Base-by-base conservation (phyloP, 2,329 filamentous ascomycete genomes). In the Aspergillus chevalieri region DNA sequence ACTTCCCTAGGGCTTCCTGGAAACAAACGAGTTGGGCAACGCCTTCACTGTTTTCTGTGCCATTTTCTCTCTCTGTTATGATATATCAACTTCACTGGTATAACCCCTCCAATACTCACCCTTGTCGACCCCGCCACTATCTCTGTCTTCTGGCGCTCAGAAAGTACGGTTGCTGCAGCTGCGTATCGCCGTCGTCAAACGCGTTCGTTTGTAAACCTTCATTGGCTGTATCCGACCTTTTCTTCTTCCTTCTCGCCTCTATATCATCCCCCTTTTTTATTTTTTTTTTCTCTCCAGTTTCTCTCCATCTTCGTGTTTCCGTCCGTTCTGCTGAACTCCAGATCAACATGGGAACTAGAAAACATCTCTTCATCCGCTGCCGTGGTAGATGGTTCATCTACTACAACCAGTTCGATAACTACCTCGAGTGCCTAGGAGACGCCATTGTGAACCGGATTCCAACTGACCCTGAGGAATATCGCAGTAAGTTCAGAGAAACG, bases 341-440 rank as follows among this genome's bases (percentile, higher is more conserved):
- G 9, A 4, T 21, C 39, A 46, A 34, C 12, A 56, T 59, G 55
- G 57, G 53, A 5, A 56, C 52, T 9, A 49, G 50, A 42, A 55
- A 51, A 21, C 48, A 55, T 34, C 2, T 54, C 34, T 49, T 54
- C 41, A 28, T 56, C 28, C 55, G 54, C 41, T 59, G 51, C 39
- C 49, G 47, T 12, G 52, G 55, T 45, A 52, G 55, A 53, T 59
- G 55, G 44, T 57, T 55, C 19, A 34, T 52, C 47, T 56, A 57
- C 46, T 52, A 52, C 34, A 59, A 56, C 24, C 49, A 54, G 7
- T 52, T 42, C 9, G 55, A 59, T 46, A 57, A 52, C 26, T 57
- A 57, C 14, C 55, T 52, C 14, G 57, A 59, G 22, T 53, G 55
- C 3, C 50, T 59, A 15, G 53, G 57, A 6, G 41, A 45, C 1